Evolutionary conservation across 345 rosid species (phyloP), one percentile per base, ranked within the genome.

Genomic region (Garcia nutans): DNA sequence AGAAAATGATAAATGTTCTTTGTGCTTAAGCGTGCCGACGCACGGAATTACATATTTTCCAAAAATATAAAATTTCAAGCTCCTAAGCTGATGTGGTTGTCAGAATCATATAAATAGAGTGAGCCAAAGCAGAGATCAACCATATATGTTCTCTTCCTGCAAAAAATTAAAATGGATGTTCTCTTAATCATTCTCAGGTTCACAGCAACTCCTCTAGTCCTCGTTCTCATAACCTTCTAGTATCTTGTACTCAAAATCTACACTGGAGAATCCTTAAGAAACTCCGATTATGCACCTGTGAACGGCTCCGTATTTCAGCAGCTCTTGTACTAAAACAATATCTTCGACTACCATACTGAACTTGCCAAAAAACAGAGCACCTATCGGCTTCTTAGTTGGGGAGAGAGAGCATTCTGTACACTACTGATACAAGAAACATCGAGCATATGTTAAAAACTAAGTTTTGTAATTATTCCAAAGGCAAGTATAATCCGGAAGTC

Each of bases 371-470:
- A n/a, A 33, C 83, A 74, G 5, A 86, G 75, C 6, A 90, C 96
- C 20, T 92, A 58, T 54, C 78, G 94, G 82, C 90, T 92, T 65
- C 86, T 93, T 7, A 75, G 76, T 3, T 82, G 81, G 1, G 76
- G 31, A 2, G 70, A 10, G 82, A 65, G 20, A 92, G 93, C 74
- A 83, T 80, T 58, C 5, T 89, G 8, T 84, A 76, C 82, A 90
- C 97, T 1, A 73, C 85, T 0, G 96, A 93, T 78, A 71, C 84
- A 15, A 81, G 88, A 12, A 93, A 92, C 80, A 76, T 93, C 1
- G 92, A 92, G 82, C 91, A 92, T 68, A 41, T 93, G 0, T 77
- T 90, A 54, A 90, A 88, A 76, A 80, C 90, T 6, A 84, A 74
- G 0, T 94, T 89, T n/a, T 87, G 85, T 10, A 78, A 64, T 33